A percentile compares a stretch with the other conserved stretches of the same genome.
These are phyloP conservation scores for Mrakia hoshinonis DNA, from an alignment of 768 basidiomycete species.

Conservation along the genomic window DNA sequence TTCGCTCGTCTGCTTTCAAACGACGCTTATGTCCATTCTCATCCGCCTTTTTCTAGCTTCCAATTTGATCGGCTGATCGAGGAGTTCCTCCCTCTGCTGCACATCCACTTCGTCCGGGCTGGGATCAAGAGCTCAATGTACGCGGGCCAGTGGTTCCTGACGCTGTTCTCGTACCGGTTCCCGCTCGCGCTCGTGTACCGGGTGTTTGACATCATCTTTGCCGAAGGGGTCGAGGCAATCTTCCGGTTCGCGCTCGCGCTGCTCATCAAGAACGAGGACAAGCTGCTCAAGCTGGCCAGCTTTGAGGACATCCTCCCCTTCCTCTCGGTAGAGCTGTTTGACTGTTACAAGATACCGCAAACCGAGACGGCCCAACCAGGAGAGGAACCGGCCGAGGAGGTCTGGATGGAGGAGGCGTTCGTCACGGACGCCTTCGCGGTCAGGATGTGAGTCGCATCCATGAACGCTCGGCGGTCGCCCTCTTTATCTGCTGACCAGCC, in stretches of 20 bases:
- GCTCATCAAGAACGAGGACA: slow-evolving; percentile 77
- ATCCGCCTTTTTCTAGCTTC: slow-evolving; percentile 34
- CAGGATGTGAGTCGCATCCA: slow-evolving; percentile 48
- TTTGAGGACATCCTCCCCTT: slow-evolving; percentile 86
- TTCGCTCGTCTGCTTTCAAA: neutral
- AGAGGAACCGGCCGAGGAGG: slow-evolving; percentile 37
- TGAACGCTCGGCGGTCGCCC: too few species aligned
- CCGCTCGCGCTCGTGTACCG: slow-evolving; percentile 89
- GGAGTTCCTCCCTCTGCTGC: slow-evolving; percentile 81
- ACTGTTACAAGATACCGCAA: slow-evolving; percentile 55
- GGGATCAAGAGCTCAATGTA: slow-evolving; percentile 98
- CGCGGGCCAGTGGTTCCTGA: slow-evolving; percentile 97
- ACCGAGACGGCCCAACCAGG: slow-evolving; percentile 25
- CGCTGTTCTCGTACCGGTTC: slow-evolving; percentile 95
- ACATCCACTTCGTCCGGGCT: slow-evolving; percentile 85
- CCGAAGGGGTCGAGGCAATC: slow-evolving; percentile 92
- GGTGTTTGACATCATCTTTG: slow-evolving; percentile 66
- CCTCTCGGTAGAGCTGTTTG: slow-evolving; percentile 71
- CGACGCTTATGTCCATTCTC: neutral
- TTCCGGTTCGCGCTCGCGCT: slow-evolving; percentile 88
- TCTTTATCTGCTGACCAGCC: too few species aligned
- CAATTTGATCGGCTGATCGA: slow-evolving; percentile 93
- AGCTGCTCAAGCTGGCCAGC: slow-evolving; percentile 59
- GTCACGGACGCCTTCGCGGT: slow-evolving; percentile 77
- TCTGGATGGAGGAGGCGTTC: slow-evolving; percentile 67